Evolutionary conservation across 768 basidiomycete species (phyloP).

Genomic region (Macrolepiota fuliginosa): DNA sequence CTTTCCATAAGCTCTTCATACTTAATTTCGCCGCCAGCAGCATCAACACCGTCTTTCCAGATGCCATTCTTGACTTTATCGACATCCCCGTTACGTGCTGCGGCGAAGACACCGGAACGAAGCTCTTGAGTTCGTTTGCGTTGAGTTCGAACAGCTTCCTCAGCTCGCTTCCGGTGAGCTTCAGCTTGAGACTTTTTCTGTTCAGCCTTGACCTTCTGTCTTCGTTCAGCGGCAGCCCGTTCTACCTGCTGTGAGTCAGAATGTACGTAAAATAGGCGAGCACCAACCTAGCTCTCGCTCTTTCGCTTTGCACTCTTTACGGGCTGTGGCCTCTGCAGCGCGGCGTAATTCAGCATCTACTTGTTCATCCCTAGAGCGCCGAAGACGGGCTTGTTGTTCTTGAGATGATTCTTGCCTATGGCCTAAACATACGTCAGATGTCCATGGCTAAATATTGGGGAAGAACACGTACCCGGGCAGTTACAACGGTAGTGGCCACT

Average conservation of each 20-base stretch:
- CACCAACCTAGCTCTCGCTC: slow-evolving; percentile 53
- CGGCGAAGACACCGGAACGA: slow-evolving; percentile 63
- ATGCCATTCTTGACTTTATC: slow-evolving; percentile 60
- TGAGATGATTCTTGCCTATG: slow-evolving; percentile 16
- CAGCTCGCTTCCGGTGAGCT: slow-evolving; percentile 46
- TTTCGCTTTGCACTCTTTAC: slow-evolving; percentile 44
- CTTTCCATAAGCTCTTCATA: slow-evolving; percentile 46
- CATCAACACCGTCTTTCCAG: slow-evolving; percentile 70
- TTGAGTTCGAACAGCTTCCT: slow-evolving; percentile 43
- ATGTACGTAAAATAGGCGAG: not conserved
- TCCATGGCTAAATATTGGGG: not conserved
- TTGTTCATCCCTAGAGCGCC: slow-evolving; percentile 50
- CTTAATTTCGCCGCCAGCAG: slow-evolving; percentile 68
- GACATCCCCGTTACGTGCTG: slow-evolving; percentile 54
- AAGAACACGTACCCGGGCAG: not conserved
- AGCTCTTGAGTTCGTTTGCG: slow-evolving; percentile 49
- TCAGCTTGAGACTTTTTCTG: slow-evolving; percentile 57
- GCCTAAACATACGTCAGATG: not conserved
- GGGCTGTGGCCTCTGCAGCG: slow-evolving; percentile 43
- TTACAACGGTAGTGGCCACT: not conserved
- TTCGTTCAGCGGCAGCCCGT: slow-evolving; percentile 51
- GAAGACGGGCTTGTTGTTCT: slow-evolving; percentile 51
- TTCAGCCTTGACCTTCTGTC: slow-evolving; percentile 53
- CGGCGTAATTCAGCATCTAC: slow-evolving; percentile 51
- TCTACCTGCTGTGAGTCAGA: slow-evolving; percentile 31